Evolutionary conservation across 768 basidiomycete genomes (phyloP).

Genomic region (Tulasnella sp.): DNA sequence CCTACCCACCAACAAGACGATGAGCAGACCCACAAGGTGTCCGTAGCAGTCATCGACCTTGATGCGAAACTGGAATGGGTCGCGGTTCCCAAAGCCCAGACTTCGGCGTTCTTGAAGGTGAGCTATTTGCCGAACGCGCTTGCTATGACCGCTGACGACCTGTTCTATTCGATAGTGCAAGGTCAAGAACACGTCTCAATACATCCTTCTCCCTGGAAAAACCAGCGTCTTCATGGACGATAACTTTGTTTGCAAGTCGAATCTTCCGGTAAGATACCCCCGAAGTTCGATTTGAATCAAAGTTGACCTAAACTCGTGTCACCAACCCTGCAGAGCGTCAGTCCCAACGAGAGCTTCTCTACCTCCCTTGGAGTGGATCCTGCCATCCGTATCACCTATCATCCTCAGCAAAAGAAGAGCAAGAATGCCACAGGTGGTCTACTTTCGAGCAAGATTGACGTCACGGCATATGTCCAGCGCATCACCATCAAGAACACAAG

Average conservation of each 20-base stretch:
- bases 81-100: conserved; percentile 17
- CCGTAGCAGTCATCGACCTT: conserved; percentile 17
- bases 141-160: neutral
- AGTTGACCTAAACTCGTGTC: neutral
- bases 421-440: neutral
- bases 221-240: conserved; percentile 24
- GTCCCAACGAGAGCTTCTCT: conserved; percentile 19
- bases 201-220: conserved; percentile 17
- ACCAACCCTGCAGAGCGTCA: neutral
- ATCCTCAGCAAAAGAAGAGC: conserved; percentile 16
- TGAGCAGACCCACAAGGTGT: conserved; percentile 13
- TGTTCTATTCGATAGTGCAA: conserved; percentile 11
- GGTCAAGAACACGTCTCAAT: conserved; percentile 14
- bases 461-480: conserved; percentile 17
- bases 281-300: neutral
- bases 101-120: conserved; percentile 8
- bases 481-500: conserved; percentile 23
- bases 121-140: neutral
- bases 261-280: conserved; percentile 10
- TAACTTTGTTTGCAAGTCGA: conserved; percentile 23
- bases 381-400: conserved; percentile 23
- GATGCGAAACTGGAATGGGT: conserved; percentile 22
- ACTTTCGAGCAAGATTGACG: conserved; percentile 16
- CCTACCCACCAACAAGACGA: conserved; percentile 8
- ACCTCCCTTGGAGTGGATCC: conserved; percentile 24